Evolutionary conservation across 257 asterid species (phyloP), one percentile per base, ranked within the genome.

Genomic region (Lantana camara): DNA sequence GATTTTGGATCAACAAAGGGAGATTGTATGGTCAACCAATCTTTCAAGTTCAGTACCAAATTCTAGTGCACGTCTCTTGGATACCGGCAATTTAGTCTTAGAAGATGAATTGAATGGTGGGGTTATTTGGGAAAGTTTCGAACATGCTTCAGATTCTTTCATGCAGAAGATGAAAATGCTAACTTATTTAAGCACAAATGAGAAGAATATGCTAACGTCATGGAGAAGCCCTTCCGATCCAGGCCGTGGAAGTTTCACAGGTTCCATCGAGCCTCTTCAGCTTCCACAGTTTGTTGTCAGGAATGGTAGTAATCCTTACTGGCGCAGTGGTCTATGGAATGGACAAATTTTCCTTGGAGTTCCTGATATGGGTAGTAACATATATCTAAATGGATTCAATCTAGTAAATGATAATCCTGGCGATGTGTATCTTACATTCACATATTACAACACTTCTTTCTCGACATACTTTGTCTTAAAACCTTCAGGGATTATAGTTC

Each of bases 281-380:
- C 19, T 64, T 64, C 60, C 69, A n/a, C 27, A 64, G 37, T 0
- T 35, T 9, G 55, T 50, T 7, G 14, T 64, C 15, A 7, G 61
- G 52, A 38, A 37, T 4, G 68, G 44, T 32, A 19, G 47, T 32
- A 42, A 17, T 47, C 27, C 34, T 29, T 62, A 62, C 17, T 83
- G 87, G 90, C 76, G 87, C 41, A 75, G 83, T 22, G 90, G 85
- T 41, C 69, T 75, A 22, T 80, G 77, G 74, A 61, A 73, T 46
- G 80, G 87, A 8, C 51, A 34, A 55, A 5, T 73, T 9, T 83
- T 83, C 64, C 35, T n/a, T 0, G 90, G 90, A 11, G 22, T 79
- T 24, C 67, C 67, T 0, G 11, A 37, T 3, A 57, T 63, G 74
- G 61, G 4, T 17, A 22, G 67, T 8, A 1, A 21, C 14, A 19